Base-by-base conservation (phyloP, 2,329 filamentous ascomycete species). In the Xylaria sp. region DNA sequence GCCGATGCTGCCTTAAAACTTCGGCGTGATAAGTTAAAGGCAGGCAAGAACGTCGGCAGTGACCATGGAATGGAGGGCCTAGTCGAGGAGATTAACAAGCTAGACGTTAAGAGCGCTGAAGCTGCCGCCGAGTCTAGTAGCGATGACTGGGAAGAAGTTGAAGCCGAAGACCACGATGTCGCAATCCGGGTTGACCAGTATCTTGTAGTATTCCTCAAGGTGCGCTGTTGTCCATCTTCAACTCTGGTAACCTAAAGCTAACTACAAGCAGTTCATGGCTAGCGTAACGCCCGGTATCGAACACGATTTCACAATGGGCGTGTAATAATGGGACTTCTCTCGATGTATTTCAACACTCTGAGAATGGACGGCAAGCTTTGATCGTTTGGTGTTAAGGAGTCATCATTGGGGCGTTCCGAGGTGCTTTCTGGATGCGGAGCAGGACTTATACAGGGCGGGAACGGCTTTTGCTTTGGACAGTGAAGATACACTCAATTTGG, bases 211-310 rank as follows among this genome's bases (percentile, higher is more conserved):
- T 96, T 96, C 81, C 83, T 96, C 68, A 96, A 96, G 87, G 92
- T 92, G 74, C 82, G 84, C 59, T 58, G 36, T 57, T 2, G 4
- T 52, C 36, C 64, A 39, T 10, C 1, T 43, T 9, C n/a, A 15
- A 18, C 36, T 56, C 1, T 43, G 3, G 15, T 20, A 1, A 9
- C 5, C 41, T n/a, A 2, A 60, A 62, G 63, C 79, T 80, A 74
- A 82, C 70, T 41, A 13, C 23, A 28, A 64, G 36, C 64, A 88
- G 86, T 93, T 93, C 80, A 93, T 93, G 84, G 90, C 91, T 41
- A 96, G 91, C 76, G 96, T 99, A 54, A 98, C 95, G 18, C 96
- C 96, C 6, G 94, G 94, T 57, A 98, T 99, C 80, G 95, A 98
- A 82, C 94, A 98, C 80, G 95, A 98, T 80, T 98, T 97, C 80